These are phyloP conservation scores for Eucommia ulmoides DNA, from an alignment of 257 asterid genomes.

Conservation along the genomic window DNA sequence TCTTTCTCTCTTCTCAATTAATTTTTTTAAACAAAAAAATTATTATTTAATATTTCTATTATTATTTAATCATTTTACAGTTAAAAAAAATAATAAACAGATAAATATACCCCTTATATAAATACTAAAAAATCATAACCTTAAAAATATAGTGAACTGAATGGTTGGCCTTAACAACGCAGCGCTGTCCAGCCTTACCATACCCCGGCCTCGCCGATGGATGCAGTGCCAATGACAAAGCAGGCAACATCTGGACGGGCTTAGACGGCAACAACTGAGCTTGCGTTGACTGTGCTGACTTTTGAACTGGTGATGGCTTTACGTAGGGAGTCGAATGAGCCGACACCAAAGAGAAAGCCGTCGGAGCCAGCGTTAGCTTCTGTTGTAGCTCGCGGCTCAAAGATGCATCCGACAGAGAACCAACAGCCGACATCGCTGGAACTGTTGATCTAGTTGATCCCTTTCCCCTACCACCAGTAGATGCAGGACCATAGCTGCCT, in stretches of 20 bases:
- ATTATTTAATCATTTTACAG: too few species aligned
- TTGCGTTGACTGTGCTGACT: background rate
- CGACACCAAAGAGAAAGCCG: constrained; percentile 10
- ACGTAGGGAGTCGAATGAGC: background rate
- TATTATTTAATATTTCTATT: too few species aligned
- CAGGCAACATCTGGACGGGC: constrained; percentile 7
- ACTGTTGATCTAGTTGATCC: background rate
- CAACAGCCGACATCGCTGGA: background rate
- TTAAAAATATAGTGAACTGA: too few species aligned
- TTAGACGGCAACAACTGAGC: too few species aligned
- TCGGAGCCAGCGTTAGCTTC: constrained; percentile 19
- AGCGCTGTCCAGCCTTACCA: constrained; percentile 25
- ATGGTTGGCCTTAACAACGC: constrained; percentile 47
- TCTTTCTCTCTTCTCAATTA: too few species aligned
- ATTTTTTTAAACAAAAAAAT: too few species aligned
- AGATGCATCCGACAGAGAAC: constrained; percentile 10
- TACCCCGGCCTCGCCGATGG: constrained; percentile 44
- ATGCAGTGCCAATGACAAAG: constrained; percentile 34
- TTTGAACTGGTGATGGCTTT: background rate
- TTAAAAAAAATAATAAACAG: too few species aligned
- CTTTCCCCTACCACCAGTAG: background rate
- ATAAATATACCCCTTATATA: too few species aligned
- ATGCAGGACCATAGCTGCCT: constrained; percentile 21
- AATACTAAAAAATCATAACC: too few species aligned
- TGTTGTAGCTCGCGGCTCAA: constrained; percentile 20